A percentile compares a stretch with the other conserved stretches of the same genome.
Evolutionary conservation across 2,329 filamentous ascomycete genomes (phyloP).

Genomic region (Colletotrichum lini): DNA sequence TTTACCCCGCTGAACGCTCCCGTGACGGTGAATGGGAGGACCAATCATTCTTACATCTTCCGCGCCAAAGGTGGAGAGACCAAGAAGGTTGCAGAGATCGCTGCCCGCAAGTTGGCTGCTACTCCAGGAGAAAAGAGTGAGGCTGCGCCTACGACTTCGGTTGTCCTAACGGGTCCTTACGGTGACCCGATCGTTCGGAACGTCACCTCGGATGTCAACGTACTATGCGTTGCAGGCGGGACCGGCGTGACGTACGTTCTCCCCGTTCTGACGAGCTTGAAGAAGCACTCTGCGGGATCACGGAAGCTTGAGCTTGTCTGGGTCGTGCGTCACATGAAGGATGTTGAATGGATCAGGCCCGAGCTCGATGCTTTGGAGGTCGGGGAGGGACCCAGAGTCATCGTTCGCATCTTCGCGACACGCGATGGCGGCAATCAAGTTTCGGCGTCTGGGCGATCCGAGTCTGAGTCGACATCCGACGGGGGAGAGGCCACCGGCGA

Average conservation of each 20-base stretch:
- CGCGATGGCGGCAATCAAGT: conserved; percentile 56
- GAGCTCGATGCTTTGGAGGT: conserved; percentile 67
- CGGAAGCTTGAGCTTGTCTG: conserved; percentile 74
- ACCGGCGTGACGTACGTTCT: conserved; percentile 59
- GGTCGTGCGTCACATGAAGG: conserved; percentile 69
- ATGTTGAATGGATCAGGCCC: conserved; percentile 70
- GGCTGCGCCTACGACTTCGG: conserved; percentile 59
- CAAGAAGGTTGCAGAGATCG: conserved; percentile 64
- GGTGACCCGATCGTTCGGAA: conserved; percentile 64
- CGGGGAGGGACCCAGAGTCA: conserved; percentile 57
- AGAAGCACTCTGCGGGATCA: conserved; percentile 45
- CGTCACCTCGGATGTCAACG: conserved; percentile 57
- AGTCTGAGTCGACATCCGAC: conserved; percentile 30
- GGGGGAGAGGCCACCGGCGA: conserved; percentile 39
- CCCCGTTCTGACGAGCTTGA: conserved; percentile 60
- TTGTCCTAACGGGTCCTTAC: conserved; percentile 76
- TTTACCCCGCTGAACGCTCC: conserved; percentile 76
- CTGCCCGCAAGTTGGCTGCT: conserved; percentile 53
- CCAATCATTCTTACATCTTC: conserved; percentile 70
- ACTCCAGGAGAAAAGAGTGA: conserved; percentile 26
- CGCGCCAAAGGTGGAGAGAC: conserved; percentile 74
- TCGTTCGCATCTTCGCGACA: conserved; percentile 72
- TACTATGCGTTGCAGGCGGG: conserved; percentile 57
- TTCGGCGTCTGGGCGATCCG: conserved; percentile 43
- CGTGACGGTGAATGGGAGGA: conserved; percentile 53